Percentiles rank a stretch among this genome's conserved stretches.
phyloP scores from a whole-genome alignment of 2,329 filamentous ascomycete species.

The Hymenoscyphus albidus region DNA sequence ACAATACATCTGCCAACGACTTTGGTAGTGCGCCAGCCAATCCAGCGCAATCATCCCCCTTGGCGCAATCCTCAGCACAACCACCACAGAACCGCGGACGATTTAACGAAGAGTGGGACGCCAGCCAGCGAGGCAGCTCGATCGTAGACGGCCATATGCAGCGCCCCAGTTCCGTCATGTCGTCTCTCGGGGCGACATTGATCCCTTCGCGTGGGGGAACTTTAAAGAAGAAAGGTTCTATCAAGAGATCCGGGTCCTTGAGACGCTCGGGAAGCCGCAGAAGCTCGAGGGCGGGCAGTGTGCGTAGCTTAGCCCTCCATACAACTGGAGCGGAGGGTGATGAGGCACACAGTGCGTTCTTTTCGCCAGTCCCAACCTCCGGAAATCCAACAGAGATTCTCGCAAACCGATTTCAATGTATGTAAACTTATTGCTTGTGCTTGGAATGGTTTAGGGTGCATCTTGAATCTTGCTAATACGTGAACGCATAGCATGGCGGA shows the following conservation, averaged over 20 bases:
- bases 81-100: constrained; percentile 39
- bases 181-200: constrained; percentile 34
- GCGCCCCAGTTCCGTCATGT: constrained; percentile 55
- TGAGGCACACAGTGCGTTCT: constrained; percentile 78
- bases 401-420: constrained; percentile 84
- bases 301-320: constrained; percentile 73
- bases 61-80: constrained; percentile 24
- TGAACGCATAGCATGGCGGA: constrained; percentile 71
- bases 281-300: constrained; percentile 81
- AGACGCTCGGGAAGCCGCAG: constrained; percentile 76
- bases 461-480: constrained; percentile 9
- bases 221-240: constrained; percentile 80
- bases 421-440: constrained; percentile 26
- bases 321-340: constrained; percentile 60
- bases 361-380: constrained; percentile 81
- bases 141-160: constrained; percentile 54
- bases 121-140: constrained; percentile 62
- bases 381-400: constrained; percentile 86
- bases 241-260: constrained; percentile 70
- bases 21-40: constrained; percentile 27
- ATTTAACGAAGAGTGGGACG: constrained; percentile 70
- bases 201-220: constrained; percentile 59
- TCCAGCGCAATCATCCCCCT: constrained; percentile 22
- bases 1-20: constrained; percentile 22
- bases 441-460: neutral